Conservation (phyloP, 768 basidiomycete species). For the Paxillus involutus region DNA sequence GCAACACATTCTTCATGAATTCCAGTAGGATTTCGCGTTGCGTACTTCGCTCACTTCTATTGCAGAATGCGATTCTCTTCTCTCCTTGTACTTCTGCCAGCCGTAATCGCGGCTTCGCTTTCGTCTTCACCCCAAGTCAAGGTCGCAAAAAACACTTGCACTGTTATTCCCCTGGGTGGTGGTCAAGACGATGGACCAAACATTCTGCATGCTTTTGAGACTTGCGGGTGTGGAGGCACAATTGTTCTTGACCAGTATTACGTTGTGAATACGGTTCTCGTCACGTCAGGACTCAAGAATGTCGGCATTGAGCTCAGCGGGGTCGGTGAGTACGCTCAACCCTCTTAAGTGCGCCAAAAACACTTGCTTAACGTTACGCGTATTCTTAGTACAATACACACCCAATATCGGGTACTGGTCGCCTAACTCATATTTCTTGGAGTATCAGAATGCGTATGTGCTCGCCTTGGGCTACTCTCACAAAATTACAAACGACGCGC, state of each 20-base stretch:
- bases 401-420: conserved; percentile 44
- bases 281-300: conserved; percentile 35
- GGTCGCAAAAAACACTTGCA: conserved; percentile 17
- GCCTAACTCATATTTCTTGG: conserved; percentile 37
- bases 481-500: not conserved
- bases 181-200: conserved; percentile 38
- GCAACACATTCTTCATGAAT: not conserved
- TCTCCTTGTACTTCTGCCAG: conserved; percentile 1
- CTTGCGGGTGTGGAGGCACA: conserved; percentile 28
- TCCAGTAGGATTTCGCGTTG: not conserved
- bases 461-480: not conserved
- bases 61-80: not conserved
- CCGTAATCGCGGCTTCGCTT: not conserved
- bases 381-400: conserved; percentile 32
- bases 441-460: conserved; percentile 43
- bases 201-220: conserved; percentile 32
- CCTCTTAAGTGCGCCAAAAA: not conserved
- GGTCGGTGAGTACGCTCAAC: conserved; percentile 27
- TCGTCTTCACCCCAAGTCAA: not conserved
- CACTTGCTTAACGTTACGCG: not conserved
- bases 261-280: conserved; percentile 39
- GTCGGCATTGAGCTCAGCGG: conserved; percentile 41
- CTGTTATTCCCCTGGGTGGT: conserved; percentile 30
- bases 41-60: not conserved
- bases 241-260: conserved; percentile 35